Conservation (phyloP, 345 rosid species). For the Acer negundo region DNA sequence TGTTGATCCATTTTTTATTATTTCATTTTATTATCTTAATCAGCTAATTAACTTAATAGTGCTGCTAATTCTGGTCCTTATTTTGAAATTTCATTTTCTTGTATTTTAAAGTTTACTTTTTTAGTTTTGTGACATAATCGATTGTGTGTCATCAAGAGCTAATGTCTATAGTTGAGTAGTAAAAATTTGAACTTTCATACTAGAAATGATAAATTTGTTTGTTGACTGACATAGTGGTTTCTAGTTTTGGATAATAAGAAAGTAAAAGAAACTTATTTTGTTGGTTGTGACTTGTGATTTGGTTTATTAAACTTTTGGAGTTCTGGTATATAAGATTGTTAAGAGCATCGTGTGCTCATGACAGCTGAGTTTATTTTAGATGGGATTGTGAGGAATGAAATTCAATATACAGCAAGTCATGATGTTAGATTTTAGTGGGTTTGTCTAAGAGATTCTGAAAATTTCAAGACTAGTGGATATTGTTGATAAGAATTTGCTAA, state of each 20-base stretch:
- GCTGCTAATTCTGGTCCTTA: neutral
- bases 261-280: neutral
- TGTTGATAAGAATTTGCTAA: neutral
- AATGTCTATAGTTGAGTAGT: neutral
- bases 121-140: neutral
- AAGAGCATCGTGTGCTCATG: neutral
- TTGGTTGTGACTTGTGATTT: neutral
- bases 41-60: neutral
- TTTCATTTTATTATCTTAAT: slow-evolving; percentile 6
- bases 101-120: neutral
- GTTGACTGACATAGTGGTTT: neutral
- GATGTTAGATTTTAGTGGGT: neutral
- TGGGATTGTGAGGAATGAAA: neutral
- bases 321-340: neutral
- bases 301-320: neutral
- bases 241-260: neutral
- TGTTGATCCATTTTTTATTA: neutral
- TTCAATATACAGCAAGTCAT: neutral
- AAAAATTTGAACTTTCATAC: neutral
- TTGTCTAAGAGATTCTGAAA: neutral
- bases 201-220: neutral
- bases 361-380: neutral
- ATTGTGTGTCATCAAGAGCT: neutral
- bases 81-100: neutral
- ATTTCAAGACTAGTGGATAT: neutral